Base-by-base conservation (phyloP, 1,139 yeast species). In the Chernovozyma aurita region DNA sequence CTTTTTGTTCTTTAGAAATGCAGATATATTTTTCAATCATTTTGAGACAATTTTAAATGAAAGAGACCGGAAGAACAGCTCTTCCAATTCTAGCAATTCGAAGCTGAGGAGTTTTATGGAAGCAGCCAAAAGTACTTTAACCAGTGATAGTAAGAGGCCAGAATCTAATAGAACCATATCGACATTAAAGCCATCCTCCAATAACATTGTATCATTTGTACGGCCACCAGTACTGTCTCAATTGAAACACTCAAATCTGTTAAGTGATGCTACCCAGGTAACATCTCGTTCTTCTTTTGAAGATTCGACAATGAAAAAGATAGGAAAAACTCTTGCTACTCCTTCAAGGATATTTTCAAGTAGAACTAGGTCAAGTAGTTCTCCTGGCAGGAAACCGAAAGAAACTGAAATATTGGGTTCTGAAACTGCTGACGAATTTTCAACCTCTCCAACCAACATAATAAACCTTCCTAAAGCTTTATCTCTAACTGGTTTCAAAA, bases 1-100 rank as follows among this genome's bases (percentile, higher is more conserved):
- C 40, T 73, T 88, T 46, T 74, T 85, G 47, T 83, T 86, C 47
- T 81, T 86, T 50, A 63, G 48, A 15, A 51, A 49, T 18, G 65
- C 67, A 3, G 46, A 51, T 3, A 53, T 49, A 4, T 62, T 66
- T 37, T 50, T 52, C 31, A 47, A 53, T 2, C 39, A 44, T 1
- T 49, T 66, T 33, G 49, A 47, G 12, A 46, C 49, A 15, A 46
- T 61, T 9, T 39, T 59, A 6, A 39, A 48, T 9, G 51, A 51
- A 9, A 30, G 18, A 26, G 6, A 15, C 11, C 12, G 28, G 12
- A 21, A 31, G 17, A 36, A 29, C 8, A 13, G 13, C 11, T 24
- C 29, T 7, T 20, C 17, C 16, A 14, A 31, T 4, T 3, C 18
- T 26, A 20, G 7, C 13, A 26, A n/a, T 7, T 28, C 46, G 3